Evolutionary conservation across 1,139 yeast genomes (phyloP), one percentile per base, ranked within the genome.

Genomic region (Candida tetrigidarum): DNA sequence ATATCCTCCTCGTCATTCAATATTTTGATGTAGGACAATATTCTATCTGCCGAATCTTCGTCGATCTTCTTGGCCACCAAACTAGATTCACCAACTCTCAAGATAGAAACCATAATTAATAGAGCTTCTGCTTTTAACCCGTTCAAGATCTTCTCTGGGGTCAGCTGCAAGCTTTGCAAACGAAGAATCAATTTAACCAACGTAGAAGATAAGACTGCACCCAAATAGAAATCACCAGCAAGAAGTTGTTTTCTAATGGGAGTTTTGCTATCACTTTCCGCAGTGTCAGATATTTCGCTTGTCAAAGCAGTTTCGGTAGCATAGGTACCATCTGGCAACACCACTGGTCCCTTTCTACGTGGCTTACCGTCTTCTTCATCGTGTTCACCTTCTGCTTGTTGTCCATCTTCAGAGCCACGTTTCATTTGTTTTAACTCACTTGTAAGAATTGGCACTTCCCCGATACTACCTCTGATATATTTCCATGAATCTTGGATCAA

Each of bases 321-420:
- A 69, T 95, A 95, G 1, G 99, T 95, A 56, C 99, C 99, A 69
- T 95, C 99, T 16, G 99, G 97, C 52, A 93, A 78, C 46, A 95
- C 86, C 50, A 86, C 84, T 26, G 98, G 97, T 42, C 89, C 90
- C 42, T 78, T 71, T 50, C 68, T 68, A 27, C 56, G 46, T 36
- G 53, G 47, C 9, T 53, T 39, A 33, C 74, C 66, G 12, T 53
- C 52, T 11, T 49, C 45, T 16, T 57, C 51, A n/a, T 56, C 61
- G 5, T 59, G 67, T 14, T 55, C 58, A 29, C 11, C 66, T n/a
- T 56, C 58, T 14, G 14, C 12, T 5, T 56, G 55, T n/a, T 56
- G 55, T 11, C 66, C 73, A 10, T 34, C 26, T 14, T 56, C 65
- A 10, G 67, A 74, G 23, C 76, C 73, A 51, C 49, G 59, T 36